Base-by-base conservation (phyloP, 257 asterid species). In the Gentiana dahurica region DNA sequence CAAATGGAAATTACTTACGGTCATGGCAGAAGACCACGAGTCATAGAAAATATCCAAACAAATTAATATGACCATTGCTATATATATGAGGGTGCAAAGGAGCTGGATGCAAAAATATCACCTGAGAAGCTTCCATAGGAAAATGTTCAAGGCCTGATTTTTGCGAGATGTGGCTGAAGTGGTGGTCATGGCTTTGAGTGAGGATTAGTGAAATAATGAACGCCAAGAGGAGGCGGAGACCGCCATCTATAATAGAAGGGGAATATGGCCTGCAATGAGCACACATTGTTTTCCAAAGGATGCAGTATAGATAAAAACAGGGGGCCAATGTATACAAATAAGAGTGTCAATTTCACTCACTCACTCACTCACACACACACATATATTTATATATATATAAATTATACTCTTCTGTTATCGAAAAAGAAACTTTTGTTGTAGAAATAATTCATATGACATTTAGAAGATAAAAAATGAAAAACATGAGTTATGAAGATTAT, bases 21-120 rank as follows among this genome's bases (percentile, higher is more conserved):
- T 87, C 98, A 91, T 91, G n/a, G 98, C 98, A 33, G 98, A 97
- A 41, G 98, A 91, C 98, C 98, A 91, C 2, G 98, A 87, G 73
- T 91, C 98, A 8, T 91, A 91, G 52, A 91, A 58, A 69, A 91
- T 91, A 80, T 91, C 76, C 45, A 71, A 52, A 62, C 76, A 71
- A 58, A 71, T n/a, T n/a, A n/a, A n/a, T 71, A 57, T 71, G 76
- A 36, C 76, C 76, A 32, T 71, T 71, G 72, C 72, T 71, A 58
- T 71, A 71, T 36, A 71, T 71, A 59, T 71, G 76, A 53, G 76
- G 76, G 60, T 71, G 76, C 61, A 65, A 51, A 34, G 76, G 76
- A 34, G 76, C 72, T 36, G 76, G 76, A 47, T 53, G 51, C 65
- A 71, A 51, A 64, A 71, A 71, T 46, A 71, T 71, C 54, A 71